Conservation (phyloP, 768 basidiomycete species). For the Tulasnella sp. region DNA sequence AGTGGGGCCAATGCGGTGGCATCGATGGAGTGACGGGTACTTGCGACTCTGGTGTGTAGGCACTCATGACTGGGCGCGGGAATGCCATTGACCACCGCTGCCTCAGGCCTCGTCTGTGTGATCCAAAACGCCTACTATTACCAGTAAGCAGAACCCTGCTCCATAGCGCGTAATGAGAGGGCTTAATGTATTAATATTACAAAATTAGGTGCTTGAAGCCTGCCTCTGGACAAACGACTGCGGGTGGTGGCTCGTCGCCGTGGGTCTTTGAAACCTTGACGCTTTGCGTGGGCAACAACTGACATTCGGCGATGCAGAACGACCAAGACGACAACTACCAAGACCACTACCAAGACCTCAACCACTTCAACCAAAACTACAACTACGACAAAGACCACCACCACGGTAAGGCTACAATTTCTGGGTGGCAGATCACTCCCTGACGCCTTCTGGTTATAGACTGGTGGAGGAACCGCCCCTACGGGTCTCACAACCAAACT, state of each 20-base stretch:
- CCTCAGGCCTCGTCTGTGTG: neutral
- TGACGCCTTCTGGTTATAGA: neutral
- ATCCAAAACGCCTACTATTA: neutral
- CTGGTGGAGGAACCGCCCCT: neutral
- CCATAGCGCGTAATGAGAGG: neutral
- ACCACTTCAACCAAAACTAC: neutral
- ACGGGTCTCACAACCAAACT: conserved; percentile 20
- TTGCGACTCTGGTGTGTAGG: neutral
- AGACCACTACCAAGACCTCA: neutral
- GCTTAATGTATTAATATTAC: neutral
- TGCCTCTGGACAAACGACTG: neutral
- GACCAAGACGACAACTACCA: neutral
- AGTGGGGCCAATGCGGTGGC: neutral
- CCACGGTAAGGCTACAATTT: neutral
- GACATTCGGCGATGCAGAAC: neutral
- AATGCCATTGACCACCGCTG: neutral
- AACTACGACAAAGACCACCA: neutral
- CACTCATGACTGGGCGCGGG: neutral
- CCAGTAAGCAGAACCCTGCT: neutral
- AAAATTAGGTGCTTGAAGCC: neutral
- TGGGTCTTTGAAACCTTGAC: neutral
- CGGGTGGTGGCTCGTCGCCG: neutral
- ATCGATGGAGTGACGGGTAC: neutral
- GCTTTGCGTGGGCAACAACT: no score
- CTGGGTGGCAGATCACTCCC: neutral